Base-by-base conservation (phyloP, 495 filamentous ascomycete species). In the Lasiosphaeria hispida region DNA sequence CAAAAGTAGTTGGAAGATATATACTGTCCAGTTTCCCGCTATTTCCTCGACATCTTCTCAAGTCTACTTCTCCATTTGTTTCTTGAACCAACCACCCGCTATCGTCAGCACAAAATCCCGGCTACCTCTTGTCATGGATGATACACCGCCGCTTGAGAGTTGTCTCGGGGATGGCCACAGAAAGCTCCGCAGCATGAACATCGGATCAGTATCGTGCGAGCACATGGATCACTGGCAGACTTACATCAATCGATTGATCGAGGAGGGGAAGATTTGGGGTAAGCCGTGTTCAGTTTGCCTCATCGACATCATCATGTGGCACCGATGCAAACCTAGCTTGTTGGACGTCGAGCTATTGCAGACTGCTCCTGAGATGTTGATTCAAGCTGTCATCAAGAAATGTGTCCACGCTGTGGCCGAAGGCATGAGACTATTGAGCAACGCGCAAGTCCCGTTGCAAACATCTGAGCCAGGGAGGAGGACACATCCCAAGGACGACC, bases 201-300 rank as follows among this genome's bases (percentile, higher is more conserved):
- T 64, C 10, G 48, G 55, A 8, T 30, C 23, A 30, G 35, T 64
- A 10, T 62, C 58, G 30, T 55, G 48, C 17, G 55, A 64, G 8
- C 13, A 61, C 14, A 36, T 40, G n/a, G 61, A 55, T 1, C 53
- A 62, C 42, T 56, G 62, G n/a, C 59, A 64, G 40, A 55, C 53
- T 1, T 67, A 58, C 56, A 67, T 60, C 47, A 62, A 55, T 7
- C 44, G 62, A 3, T 44, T 64, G 5, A 55, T 64, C 30, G 52
- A 57, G 13, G 64, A 62, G 41, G 52, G 54, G n/a, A 23, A 11
- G 1, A 15, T 36, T 10, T 41, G 19, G 4, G 17, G 11, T 40
- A 37, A 23, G 15, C 1, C 23, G 7, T 44, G 36, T 4, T 51
- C 34, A 7, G 23, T 45, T 10, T 52, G 48, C 36, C 58, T n/a